Evolutionary conservation across 2,329 filamentous ascomycete species (phyloP).

Genomic region (Ascochyta rabiei): DNA sequence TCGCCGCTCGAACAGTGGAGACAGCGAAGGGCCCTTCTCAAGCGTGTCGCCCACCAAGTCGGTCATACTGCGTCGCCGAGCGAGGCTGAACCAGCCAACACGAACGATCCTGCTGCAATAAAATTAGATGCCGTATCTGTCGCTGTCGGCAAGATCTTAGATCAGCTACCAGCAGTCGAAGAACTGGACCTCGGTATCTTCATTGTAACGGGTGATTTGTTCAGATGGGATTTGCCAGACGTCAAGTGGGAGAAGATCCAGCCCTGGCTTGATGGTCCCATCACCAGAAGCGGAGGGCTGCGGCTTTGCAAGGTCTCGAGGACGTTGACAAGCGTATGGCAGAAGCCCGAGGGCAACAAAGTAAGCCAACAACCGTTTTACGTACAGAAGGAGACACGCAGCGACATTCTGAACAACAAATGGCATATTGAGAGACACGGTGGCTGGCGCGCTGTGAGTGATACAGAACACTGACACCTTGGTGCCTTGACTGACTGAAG

Average conservation of each 20-base stretch:
- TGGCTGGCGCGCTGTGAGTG: slow-evolving; percentile 26
- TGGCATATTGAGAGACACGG: slow-evolving; percentile 27
- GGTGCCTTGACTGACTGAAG: neutral
- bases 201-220: slow-evolving; percentile 26
- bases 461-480: neutral
- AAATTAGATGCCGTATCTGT: slow-evolving; percentile 26
- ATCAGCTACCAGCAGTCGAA: slow-evolving; percentile 32
- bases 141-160: slow-evolving; percentile 29
- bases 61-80: slow-evolving; percentile 10
- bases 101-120: neutral
- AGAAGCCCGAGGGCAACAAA: slow-evolving; percentile 2
- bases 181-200: slow-evolving; percentile 33
- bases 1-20: slow-evolving; percentile 11
- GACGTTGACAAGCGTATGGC: slow-evolving; percentile 22
- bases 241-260: slow-evolving; percentile 31
- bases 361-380: slow-evolving; percentile 23
- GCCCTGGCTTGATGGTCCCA: slow-evolving; percentile 34
- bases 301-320: slow-evolving; percentile 27
- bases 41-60: slow-evolving; percentile 16
- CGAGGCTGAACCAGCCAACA: neutral
- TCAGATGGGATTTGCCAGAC: slow-evolving; percentile 38
- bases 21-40: slow-evolving; percentile 11
- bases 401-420: neutral
- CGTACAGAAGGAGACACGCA: slow-evolving; percentile 31
- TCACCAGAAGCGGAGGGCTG: slow-evolving; percentile 9